Evolutionary conservation across 2,329 filamentous ascomycete species (phyloP), one percentile per base, ranked within the genome.

Genomic region (Fusarium mexicanum): DNA sequence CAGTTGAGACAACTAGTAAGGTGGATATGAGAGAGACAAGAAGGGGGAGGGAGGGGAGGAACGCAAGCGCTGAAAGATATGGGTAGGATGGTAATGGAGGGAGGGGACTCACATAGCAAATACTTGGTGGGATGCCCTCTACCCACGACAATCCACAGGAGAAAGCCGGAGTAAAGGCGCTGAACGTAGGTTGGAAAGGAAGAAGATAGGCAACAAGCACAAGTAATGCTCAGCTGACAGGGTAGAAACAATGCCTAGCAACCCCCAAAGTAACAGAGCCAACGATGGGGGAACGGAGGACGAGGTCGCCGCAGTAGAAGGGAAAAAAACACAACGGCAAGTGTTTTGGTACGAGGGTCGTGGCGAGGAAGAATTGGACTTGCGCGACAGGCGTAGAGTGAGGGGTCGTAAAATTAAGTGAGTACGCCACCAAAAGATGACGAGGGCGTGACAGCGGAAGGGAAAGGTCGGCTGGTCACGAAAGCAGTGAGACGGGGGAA

Each of bases 161-260:
- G 82, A 85, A 79, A 81, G 85, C 81, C 84, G 83, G 84, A 86
- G 84, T 77, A 84, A 85, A 84, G 82, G 82, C 78, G 80, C 73
- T 68, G 67, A 71, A 76, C 64, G 64, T 65, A 55, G 69, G 63
- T 69, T 55, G 67, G 61, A 73, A 72, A 60, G 54, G 63, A 61
- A 66, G 48, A 67, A 61, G 41, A 44, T 59, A 54, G 68, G 54
- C 55, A 61, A 44, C 46, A 65, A 72, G 64, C 59, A 68, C 73
- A 64, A 64, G 64, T 57, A 69, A 69, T 51, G 63, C 59, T 60
- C 62, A 66, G 64, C 66, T 68, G 67, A 72, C 68, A 67, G 74
- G 69, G 67, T 54, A 70, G 67, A 55, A 68, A 67, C 55, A 72
- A 68, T 74, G 73, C 67, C 72, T 71, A 63, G 64, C 60, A 65